Evolutionary conservation across 495 filamentous ascomycete species (phyloP).

Genomic region (Penicillium samsonianum): DNA sequence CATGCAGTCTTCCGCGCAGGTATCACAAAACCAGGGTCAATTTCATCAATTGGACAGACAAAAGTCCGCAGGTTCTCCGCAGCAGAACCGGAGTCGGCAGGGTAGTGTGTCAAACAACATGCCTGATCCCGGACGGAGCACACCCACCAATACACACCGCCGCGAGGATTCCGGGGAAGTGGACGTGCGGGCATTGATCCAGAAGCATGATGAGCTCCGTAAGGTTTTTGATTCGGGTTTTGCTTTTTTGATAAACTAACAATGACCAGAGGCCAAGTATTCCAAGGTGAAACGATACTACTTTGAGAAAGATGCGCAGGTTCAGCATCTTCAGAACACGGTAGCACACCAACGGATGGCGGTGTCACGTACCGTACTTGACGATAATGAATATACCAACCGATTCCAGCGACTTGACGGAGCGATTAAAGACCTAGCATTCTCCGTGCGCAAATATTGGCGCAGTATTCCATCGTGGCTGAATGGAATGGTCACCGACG

Average conservation of each 20-base stretch:
- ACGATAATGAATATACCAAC: conserved; percentile 91
- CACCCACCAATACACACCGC: conserved; percentile 55
- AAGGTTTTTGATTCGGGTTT: conserved; percentile 30
- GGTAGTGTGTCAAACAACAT: conserved; percentile 33
- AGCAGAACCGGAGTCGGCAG: conserved; percentile 21
- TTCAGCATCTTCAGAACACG: conserved; percentile 93
- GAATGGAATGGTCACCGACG: conserved; percentile 71
- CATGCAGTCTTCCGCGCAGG: conserved; percentile 34
- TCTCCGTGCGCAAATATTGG: conserved; percentile 95
- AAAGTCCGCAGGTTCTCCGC: conserved; percentile 7
- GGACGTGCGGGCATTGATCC: conserved; percentile 44
- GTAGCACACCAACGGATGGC: conserved; percentile 94
- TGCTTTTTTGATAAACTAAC: conserved; percentile 9
- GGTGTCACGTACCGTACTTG: conserved; percentile 89
- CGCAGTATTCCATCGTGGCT: conserved; percentile 77
- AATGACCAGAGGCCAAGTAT: conserved; percentile 78
- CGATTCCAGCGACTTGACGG: conserved; percentile 92
- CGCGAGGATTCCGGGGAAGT: conserved; percentile 57
- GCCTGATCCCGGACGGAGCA: conserved; percentile 57
- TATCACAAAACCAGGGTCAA: conserved; percentile 18
- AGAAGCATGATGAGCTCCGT: conserved; percentile 67
- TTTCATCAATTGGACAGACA: background rate
- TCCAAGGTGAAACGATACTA: conserved; percentile 97
- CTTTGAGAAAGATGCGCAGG: conserved; percentile 91
- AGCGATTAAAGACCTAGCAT: conserved; percentile 90